Conservation (phyloP, 1,139 yeast genomes). For the Kurtzmaniella quercitrusa region DNA sequence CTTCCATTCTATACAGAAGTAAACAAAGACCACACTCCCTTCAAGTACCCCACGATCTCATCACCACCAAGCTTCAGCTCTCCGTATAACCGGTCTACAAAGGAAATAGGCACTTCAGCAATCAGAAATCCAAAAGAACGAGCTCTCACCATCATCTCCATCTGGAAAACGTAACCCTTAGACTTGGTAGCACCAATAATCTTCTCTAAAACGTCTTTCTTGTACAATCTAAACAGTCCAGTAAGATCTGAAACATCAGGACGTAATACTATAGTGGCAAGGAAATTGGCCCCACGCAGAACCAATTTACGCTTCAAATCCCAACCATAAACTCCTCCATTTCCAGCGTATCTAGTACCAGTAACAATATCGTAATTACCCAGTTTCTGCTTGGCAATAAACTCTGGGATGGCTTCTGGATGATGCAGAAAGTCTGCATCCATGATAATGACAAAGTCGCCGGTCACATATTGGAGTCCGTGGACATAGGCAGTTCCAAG, state of each 20-base stretch:
- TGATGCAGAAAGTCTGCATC: conserved; percentile 85
- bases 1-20: conserved; percentile 45
- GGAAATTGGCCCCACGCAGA: conserved; percentile 77
- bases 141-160: conserved; percentile 89
- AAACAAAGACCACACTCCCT: conserved; percentile 70
- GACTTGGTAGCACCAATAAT: conserved; percentile 68
- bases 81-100: conserved; percentile 78
- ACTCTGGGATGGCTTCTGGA: conserved; percentile 76
- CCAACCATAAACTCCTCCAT: conserved; percentile 87
- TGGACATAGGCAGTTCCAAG: conserved; percentile 82
- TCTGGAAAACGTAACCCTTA: conserved; percentile 83
- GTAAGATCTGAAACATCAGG: conserved; percentile 76
- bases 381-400: conserved; percentile 64
- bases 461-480: conserved; percentile 69
- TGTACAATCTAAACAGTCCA: conserved; percentile 75
- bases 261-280: conserved; percentile 68
- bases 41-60: conserved; percentile 73
- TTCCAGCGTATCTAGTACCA: conserved; percentile 80
- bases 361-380: conserved; percentile 72
- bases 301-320: conserved; percentile 77
- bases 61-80: conserved; percentile 81
- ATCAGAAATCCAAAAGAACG: conserved; percentile 65
- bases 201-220: conserved; percentile 62
- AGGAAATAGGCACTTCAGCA: conserved; percentile 78
- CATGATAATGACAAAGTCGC: conserved; percentile 77